These are phyloP conservation scores for Sideroxylon spinosum DNA, from an alignment of 179 eudicot species.

Conservation along the genomic window DNA sequence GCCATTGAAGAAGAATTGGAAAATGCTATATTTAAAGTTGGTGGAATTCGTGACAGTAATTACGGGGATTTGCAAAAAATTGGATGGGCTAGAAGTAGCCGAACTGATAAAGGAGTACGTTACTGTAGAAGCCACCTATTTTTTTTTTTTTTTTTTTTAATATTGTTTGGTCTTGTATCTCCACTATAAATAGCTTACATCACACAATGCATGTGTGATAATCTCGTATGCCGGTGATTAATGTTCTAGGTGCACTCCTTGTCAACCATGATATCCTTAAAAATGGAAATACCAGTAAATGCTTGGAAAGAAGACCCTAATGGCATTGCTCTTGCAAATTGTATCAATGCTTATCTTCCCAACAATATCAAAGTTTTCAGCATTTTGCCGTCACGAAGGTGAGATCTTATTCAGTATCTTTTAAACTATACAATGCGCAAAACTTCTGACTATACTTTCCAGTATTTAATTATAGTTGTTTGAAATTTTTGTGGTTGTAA, in stretches of 20 bases:
- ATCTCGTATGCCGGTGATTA: constrained; percentile 12
- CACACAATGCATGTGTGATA: neutral
- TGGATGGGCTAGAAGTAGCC: constrained; percentile 86
- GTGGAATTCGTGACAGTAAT: constrained; percentile 80
- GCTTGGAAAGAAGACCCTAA: constrained; percentile 85
- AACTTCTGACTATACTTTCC: neutral
- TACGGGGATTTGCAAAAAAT: constrained; percentile 72
- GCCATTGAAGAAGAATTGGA: constrained; percentile 89
- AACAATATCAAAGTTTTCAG: constrained; percentile 68
- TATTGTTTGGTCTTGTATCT: neutral
- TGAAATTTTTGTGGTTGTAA: neutral
- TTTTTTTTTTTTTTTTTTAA: constrained; percentile 7
- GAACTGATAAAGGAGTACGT: constrained; percentile 93
- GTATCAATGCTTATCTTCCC: constrained; percentile 69
- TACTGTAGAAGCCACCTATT: neutral
- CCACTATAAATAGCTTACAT: neutral
- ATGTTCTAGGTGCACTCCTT: constrained; percentile 75
- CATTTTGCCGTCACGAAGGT: constrained; percentile 86
- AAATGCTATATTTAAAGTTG: constrained; percentile 71
- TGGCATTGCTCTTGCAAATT: constrained; percentile 67
- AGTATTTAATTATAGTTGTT: neutral
- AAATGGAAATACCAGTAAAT: constrained; percentile 78
- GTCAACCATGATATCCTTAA: constrained; percentile 80
- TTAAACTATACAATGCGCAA: neutral
- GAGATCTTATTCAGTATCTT: neutral